A percentile compares a stretch with the other conserved stretches of the same genome.
Conservation (phyloP, 148 eudicot species). For the Dysphania ambrosioides region DNA sequence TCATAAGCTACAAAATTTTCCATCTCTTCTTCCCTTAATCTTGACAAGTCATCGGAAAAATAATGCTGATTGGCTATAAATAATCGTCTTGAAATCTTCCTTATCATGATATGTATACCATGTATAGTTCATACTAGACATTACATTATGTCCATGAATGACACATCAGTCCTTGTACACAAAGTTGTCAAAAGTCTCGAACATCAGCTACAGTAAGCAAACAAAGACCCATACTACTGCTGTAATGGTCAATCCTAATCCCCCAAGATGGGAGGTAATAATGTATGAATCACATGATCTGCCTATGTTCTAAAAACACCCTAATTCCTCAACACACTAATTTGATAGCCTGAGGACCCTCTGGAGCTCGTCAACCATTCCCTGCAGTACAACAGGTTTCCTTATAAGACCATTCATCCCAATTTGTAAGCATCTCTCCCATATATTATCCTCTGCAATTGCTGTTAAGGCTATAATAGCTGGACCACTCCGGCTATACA, state of each 20-base stretch:
- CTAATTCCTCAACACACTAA: background rate
- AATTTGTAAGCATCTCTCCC: slow-evolving; percentile 55
- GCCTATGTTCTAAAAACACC: background rate
- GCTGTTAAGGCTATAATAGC: slow-evolving; percentile 65
- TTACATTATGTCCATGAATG: background rate
- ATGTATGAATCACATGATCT: background rate
- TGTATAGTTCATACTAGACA: slow-evolving; percentile 4
- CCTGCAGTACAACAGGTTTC: slow-evolving; percentile 67
- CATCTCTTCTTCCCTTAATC: no score
- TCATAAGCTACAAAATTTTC: no score
- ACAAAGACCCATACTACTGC: background rate
- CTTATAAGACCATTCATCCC: slow-evolving; percentile 72
- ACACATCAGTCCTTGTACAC: background rate
- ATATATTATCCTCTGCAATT: slow-evolving; percentile 62
- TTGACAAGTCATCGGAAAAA: no score
- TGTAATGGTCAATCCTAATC: slow-evolving; percentile 2
- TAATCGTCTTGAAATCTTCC: background rate
- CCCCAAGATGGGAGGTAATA: background rate
- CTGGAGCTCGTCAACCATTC: slow-evolving; percentile 62
- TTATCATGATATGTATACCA: background rate
- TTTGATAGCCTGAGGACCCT: slow-evolving; percentile 36
- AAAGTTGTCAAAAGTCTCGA: background rate
- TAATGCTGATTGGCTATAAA: no score
- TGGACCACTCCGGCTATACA: slow-evolving; percentile 47
- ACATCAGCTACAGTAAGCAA: slow-evolving; percentile 7